Percentiles rank a stretch among this genome's conserved stretches.
These are phyloP conservation scores for Apocynum venetum DNA, from an alignment of 257 asterid genomes.

Conservation along the genomic window DNA sequence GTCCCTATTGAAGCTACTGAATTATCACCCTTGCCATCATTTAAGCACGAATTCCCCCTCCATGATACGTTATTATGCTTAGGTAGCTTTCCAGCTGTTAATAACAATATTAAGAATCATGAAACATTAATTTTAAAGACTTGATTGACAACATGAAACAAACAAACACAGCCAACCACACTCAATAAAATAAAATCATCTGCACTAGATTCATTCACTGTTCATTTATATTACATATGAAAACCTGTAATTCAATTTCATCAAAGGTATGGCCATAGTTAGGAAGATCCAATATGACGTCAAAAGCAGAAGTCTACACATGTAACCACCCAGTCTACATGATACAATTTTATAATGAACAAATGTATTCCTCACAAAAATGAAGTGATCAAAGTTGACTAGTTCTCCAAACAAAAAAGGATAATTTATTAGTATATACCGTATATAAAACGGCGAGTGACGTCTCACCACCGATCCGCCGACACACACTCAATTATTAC, in stretches of 20 bases:
- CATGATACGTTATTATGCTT: conserved; percentile 93
- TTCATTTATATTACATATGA: neutral
- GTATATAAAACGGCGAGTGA: neutral
- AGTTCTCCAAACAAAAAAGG: conserved; percentile 1
- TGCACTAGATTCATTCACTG: neutral
- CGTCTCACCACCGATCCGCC: neutral
- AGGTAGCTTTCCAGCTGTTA: conserved; percentile 86
- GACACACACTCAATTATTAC: conserved; percentile 3
- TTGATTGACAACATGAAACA: neutral
- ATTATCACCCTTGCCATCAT: conserved; percentile 62
- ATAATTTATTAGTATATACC: neutral
- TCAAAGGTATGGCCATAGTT: neutral
- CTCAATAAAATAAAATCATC: neutral
- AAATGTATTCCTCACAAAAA: neutral
- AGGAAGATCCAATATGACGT: neutral
- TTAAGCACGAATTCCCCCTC: conserved; percentile 84
- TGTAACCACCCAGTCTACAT: neutral
- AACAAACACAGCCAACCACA: neutral
- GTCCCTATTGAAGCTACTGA: conserved; percentile 34
- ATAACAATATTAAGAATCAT: conserved; percentile 19
- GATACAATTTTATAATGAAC: neutral
- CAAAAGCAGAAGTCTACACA: conserved; percentile 1
- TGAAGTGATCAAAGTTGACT: neutral
- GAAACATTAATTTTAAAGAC: neutral
- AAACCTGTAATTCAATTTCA: neutral